A percentile compares a stretch with the other conserved stretches of the same genome.
Conservation (phyloP, 768 basidiomycete genomes). For the Termitomyces sp. region DNA sequence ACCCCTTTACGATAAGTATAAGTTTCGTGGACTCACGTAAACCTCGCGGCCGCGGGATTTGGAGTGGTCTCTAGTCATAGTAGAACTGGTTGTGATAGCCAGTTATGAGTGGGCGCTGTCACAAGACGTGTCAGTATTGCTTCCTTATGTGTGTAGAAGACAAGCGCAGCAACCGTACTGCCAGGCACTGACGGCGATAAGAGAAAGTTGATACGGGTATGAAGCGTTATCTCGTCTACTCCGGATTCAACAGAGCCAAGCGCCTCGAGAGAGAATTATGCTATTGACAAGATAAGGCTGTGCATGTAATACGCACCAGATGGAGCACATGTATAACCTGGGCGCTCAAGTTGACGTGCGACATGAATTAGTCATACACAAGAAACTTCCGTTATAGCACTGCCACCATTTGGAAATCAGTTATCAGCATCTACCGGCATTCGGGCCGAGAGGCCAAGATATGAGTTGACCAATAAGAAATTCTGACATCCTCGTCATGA, state of each 20-base stretch:
- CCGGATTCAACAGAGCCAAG: not conserved
- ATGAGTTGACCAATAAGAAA: too few species aligned
- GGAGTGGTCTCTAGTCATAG: conserved; percentile 38
- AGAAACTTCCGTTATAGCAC: not conserved
- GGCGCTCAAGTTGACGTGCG: not conserved
- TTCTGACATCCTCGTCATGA: too few species aligned
- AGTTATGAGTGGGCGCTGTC: not conserved
- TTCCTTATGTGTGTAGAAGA: not conserved
- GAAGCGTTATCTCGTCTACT: not conserved
- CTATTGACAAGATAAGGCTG: not conserved
- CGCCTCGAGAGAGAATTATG: not conserved
- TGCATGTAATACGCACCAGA: not conserved
- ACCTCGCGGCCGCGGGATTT: conserved; percentile 52
- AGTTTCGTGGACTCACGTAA: conserved; percentile 35
- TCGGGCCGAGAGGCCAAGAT: too few species aligned
- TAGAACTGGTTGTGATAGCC: not conserved
- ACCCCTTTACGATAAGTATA: not conserved
- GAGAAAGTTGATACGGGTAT: conserved; percentile 1
- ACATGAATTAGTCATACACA: not conserved
- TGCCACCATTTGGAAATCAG: too few species aligned
- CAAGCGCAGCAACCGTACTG: not conserved
- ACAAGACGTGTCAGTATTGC: not conserved
- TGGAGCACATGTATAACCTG: not conserved
- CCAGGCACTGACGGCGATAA: conserved; percentile 8
- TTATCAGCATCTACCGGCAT: too few species aligned